Base-by-base conservation (phyloP, 257 asterid species). In the Capsicum baccatum region DNA sequence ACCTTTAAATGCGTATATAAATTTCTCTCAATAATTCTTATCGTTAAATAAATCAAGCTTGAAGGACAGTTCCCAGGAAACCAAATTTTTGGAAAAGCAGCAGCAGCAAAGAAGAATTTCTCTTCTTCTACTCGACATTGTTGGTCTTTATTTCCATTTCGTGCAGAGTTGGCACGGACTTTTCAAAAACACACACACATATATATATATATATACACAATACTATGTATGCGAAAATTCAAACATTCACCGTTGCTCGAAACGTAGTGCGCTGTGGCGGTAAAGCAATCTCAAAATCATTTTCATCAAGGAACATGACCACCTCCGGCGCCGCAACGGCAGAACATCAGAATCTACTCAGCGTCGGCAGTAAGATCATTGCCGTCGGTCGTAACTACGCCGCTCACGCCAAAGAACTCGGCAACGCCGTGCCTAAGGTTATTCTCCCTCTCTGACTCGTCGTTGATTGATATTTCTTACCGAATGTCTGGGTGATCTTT, bases 341-440 rank as follows among this genome's bases (percentile, higher is more conserved):
- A 44, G 87, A 79, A 14, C 64, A 33, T 84, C 92, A 90, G 89
- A 94, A 96, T 85, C 98, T 96, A 83, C 85, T 96, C 21, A 82
- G 86, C 60, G 91, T 86, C 79, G 97, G 98, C 83, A 94, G 98
- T 80, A 96, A 96, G 82, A 93, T 96, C 91, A 88, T 96, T 86
- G 97, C 88, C 88, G 99, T 96, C 83, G 98, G 99, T 78, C 97
- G 99, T 50, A 96, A 96, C 89, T 96, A 96, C 91, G 99, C 96
- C 57, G 98, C 98, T 69, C 98, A 96, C 91, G 98, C 98, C 44
- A 96, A 92, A 50, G 99, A 96, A 83, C 97, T 96, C 83, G 98
- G 98, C 59, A 94, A 96, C 90, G 94, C 98, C 81, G 92, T 94
- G 50, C 98, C 99, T 52, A 96, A 92, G 87, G 98, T 93, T 68